Percentiles rank a stretch among this genome's conserved stretches.
Evolutionary conservation across 192 early-diverging fungal genomes (phyloP).

Genomic region (Globomyces pollinis-pini): DNA sequence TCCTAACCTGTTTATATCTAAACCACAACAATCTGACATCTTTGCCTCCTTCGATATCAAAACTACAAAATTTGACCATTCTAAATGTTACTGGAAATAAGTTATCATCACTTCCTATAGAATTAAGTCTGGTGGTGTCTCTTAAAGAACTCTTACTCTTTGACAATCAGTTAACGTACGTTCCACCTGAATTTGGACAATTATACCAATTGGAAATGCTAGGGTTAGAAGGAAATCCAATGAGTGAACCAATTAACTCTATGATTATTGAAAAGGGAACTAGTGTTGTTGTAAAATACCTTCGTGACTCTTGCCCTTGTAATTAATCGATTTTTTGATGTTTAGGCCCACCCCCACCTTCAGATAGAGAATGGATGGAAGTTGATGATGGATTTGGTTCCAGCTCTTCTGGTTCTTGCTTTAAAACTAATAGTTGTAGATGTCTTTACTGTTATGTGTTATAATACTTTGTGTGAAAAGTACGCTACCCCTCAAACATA

Average conservation of each 20-base stretch:
- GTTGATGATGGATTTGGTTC: slow-evolving; percentile 63
- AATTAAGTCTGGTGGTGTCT: slow-evolving; percentile 74
- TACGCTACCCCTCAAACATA: slow-evolving; percentile 83
- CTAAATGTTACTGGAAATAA: slow-evolving; percentile 90
- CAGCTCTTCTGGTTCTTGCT: background rate
- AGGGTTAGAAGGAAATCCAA: slow-evolving; percentile 92
- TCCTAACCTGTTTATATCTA: slow-evolving; percentile 87
- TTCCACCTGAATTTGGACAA: slow-evolving; percentile 84
- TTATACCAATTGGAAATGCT: slow-evolving; percentile 83
- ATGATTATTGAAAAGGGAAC: slow-evolving; percentile 86
- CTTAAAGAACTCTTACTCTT: slow-evolving; percentile 80
- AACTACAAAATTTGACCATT: slow-evolving; percentile 57
- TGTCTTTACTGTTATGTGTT: slow-evolving; percentile 80
- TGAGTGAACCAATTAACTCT: slow-evolving; percentile 70
- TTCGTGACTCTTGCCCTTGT: slow-evolving; percentile 85
- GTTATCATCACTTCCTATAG: slow-evolving; percentile 71
- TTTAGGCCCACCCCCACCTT: slow-evolving; percentile 67
- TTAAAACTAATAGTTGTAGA: slow-evolving; percentile 50
- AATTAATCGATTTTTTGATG: slow-evolving; percentile 12
- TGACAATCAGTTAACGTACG: slow-evolving; percentile 78
- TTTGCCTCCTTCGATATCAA: slow-evolving; percentile 61
- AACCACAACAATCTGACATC: slow-evolving; percentile 90
- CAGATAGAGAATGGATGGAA: slow-evolving; percentile 83
- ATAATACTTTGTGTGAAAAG: slow-evolving; percentile 86
- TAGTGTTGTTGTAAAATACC: slow-evolving; percentile 67